Evolutionary conservation across 169 alveolate genomes (phyloP).

Genomic region (Fabrea salina): DNA sequence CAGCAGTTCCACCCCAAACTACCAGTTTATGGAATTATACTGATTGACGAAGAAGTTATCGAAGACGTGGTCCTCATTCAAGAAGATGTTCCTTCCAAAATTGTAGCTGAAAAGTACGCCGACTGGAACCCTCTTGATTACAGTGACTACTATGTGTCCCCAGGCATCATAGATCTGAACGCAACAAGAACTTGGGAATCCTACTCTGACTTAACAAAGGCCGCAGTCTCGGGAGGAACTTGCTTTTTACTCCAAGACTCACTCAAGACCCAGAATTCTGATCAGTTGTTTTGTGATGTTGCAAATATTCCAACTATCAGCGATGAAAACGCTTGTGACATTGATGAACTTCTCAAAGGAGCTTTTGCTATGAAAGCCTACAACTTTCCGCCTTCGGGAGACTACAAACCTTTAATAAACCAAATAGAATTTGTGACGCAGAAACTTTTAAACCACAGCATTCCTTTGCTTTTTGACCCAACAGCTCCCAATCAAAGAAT

Average conservation of each 20-base stretch:
- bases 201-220: background rate
- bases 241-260: slow-evolving; percentile 16
- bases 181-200: slow-evolving; percentile 17
- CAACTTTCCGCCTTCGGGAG: too few species aligned
- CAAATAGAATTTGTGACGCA: too few species aligned
- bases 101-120: background rate
- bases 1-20: background rate
- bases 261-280: background rate
- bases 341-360: slow-evolving; percentile 1
- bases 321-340: background rate
- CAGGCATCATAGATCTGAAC: slow-evolving; percentile 16
- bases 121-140: background rate
- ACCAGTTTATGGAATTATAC: slow-evolving; percentile 26
- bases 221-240: slow-evolving; percentile 19
- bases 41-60: background rate
- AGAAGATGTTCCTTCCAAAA: background rate
- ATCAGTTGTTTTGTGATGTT: slow-evolving; percentile 13
- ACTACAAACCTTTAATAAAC: too few species aligned
- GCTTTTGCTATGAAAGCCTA: background rate
- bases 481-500: slow-evolving; percentile 23
- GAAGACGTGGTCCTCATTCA: background rate
- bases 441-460: too few species aligned
- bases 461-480: slow-evolving; percentile 13
- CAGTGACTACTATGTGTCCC: slow-evolving; percentile 18
- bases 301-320: background rate